phyloP scores from a whole-genome alignment of 768 basidiomycete genomes.

The Russula ochroleuca region DNA sequence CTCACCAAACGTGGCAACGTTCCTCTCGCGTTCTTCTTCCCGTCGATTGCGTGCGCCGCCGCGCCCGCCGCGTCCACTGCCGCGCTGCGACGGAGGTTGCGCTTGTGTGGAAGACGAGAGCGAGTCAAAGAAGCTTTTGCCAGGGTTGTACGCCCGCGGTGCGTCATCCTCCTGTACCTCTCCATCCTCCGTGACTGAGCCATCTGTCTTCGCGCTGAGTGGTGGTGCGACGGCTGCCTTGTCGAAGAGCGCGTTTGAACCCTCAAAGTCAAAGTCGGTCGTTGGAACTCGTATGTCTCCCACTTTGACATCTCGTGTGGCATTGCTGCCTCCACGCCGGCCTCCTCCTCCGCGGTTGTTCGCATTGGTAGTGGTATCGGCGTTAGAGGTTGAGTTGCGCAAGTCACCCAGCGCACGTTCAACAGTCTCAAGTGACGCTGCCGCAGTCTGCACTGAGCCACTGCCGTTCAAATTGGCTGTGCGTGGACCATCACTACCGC shows the following conservation, averaged over 20 bases:
- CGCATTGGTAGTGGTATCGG: constrained; percentile 29
- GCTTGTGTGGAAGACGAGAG: constrained; percentile 47
- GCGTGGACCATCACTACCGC: constrained; percentile 32
- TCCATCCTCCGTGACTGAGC: constrained; percentile 36
- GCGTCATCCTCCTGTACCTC: constrained; percentile 37
- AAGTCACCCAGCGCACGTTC: constrained; percentile 54
- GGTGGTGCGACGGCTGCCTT: constrained; percentile 49
- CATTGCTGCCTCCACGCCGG: constrained; percentile 16
- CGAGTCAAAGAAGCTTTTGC: constrained; percentile 79
- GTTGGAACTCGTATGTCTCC: constrained; percentile 54
- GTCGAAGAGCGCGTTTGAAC: constrained; percentile 76
- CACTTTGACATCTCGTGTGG: constrained; percentile 31
- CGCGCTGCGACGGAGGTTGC: constrained; percentile 35
- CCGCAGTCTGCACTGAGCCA: constrained; percentile 64
- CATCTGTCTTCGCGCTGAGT: constrained; percentile 30
- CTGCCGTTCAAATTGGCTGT: constrained; percentile 33
- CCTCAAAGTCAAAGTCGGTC: constrained; percentile 79
- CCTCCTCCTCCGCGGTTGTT: constrained; percentile 41
- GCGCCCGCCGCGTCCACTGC: constrained; percentile 44
- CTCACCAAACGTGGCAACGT: constrained; percentile 85
- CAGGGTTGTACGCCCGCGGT: constrained; percentile 62
- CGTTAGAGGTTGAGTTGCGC: constrained; percentile 36
- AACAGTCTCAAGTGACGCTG: constrained; percentile 70
- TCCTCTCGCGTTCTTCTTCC: constrained; percentile 80
- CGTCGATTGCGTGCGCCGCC: constrained; percentile 61